phyloP scores from a whole-genome alignment of 352 stramenopile species.

The Pythium aquatile region DNA sequence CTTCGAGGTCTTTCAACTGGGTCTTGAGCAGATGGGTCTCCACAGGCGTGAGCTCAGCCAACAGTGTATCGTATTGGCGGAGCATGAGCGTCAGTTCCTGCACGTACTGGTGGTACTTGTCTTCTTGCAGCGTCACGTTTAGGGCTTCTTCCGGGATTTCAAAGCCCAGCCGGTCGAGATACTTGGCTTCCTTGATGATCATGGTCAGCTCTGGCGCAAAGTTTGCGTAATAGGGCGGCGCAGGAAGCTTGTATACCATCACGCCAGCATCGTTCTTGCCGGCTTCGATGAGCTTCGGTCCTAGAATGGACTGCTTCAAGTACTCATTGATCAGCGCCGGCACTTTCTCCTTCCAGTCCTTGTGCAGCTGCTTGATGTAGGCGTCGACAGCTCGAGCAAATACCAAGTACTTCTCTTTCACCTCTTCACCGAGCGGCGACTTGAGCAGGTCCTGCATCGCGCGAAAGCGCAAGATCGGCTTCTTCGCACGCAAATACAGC shows the following conservation, averaged over 20 bases:
- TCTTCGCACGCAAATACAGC: conserved; percentile 92
- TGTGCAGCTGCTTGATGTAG: conserved; percentile 92
- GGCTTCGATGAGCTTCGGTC: conserved; percentile 71
- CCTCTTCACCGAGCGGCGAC: conserved; percentile 87
- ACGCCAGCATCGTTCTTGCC: conserved; percentile 75
- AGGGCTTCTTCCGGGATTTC: conserved; percentile 93
- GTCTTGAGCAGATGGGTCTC: conserved; percentile 88
- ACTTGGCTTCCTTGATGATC: conserved; percentile 96
- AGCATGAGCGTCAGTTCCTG: conserved; percentile 92
- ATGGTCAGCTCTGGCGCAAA: conserved; percentile 92
- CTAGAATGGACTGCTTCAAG: conserved; percentile 92
- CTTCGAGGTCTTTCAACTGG: conserved; percentile 89
- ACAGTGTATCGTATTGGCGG: conserved; percentile 85
- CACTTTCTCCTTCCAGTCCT: conserved; percentile 91
- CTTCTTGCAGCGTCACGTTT: conserved; percentile 95
- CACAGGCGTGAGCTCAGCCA: conserved; percentile 84
- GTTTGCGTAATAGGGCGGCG: conserved; percentile 92
- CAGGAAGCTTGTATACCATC: conserved; percentile 82
- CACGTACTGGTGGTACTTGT: conserved; percentile 95
- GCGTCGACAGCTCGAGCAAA: conserved; percentile 92
- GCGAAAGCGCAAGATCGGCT: conserved; percentile 92
- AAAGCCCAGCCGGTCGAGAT: conserved; percentile 94
- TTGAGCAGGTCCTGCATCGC: conserved; percentile 93
- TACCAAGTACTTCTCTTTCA: conserved; percentile 94
- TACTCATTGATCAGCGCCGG: conserved; percentile 89